phyloP scores from a whole-genome alignment of 169 alveolate genomes.

The Plasmodium cynomolgi region DNA sequence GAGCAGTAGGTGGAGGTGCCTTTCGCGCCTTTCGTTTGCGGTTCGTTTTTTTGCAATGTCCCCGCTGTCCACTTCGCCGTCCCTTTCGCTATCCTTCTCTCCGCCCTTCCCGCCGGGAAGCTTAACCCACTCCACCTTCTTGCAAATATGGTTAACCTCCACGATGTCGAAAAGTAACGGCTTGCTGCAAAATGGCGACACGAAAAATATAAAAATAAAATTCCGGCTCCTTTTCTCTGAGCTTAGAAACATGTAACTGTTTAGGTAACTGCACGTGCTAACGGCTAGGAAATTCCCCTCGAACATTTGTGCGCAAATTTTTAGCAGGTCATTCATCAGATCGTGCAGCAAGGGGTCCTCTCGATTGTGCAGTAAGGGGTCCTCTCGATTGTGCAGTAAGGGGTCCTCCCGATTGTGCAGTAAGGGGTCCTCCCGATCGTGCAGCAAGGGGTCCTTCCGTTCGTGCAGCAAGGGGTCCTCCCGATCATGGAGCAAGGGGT shows the following conservation, averaged over 20 bases:
- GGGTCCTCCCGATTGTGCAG: neutral
- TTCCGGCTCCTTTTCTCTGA: slow-evolving; percentile 18
- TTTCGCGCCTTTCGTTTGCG: neutral
- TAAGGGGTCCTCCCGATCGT: neutral
- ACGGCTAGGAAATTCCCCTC: slow-evolving; percentile 27
- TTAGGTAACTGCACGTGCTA: slow-evolving; percentile 46
- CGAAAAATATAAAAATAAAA: slow-evolving; percentile 41
- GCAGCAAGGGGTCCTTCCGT: neutral
- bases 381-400: neutral
- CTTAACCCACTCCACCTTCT: slow-evolving; percentile 55
- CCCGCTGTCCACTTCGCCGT: neutral
- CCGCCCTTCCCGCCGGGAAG: neutral
- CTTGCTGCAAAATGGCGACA: slow-evolving; percentile 17
- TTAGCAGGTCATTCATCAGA: neutral
- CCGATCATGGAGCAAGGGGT: neutral
- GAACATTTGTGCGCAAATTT: slow-evolving; percentile 10
- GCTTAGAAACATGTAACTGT: slow-evolving; percentile 10
- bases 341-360: neutral
- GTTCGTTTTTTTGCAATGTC: neutral
- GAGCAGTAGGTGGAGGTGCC: slow-evolving; percentile 15
- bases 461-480: too few relatives aligned
- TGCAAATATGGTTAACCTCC: slow-evolving; percentile 21
- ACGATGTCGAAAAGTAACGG: slow-evolving; percentile 27
- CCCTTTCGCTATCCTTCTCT: neutral
- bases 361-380: neutral